phyloP scores from a whole-genome alignment of 805 yeast genomes.

The Crinitomyces ghanaensis region DNA sequence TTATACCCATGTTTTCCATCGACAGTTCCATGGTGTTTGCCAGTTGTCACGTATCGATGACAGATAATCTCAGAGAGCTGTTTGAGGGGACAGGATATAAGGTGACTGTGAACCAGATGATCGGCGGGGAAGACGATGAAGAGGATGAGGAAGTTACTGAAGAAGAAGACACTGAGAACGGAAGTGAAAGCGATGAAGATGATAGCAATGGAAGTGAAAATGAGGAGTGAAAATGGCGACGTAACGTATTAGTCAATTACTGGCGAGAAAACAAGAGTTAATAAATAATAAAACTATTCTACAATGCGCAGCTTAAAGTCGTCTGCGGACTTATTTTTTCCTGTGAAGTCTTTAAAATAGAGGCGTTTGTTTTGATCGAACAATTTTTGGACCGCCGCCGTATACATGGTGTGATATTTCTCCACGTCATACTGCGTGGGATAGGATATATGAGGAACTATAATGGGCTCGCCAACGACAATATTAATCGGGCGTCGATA shows the following conservation, averaged over 20 bases:
- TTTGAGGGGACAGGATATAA: conserved; percentile 48
- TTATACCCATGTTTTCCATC: conserved; percentile 52
- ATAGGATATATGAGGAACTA: conserved; percentile 29
- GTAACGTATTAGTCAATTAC: too few relatives aligned
- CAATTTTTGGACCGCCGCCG: conserved; percentile 19
- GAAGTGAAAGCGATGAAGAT: conserved; percentile 15
- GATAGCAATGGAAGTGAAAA: conserved; percentile 18
- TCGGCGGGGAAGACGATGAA: conserved; percentile 21
- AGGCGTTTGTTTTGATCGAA: conserved; percentile 12
- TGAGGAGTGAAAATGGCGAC: conserved; percentile 15
- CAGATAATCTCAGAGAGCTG: conserved; percentile 34
- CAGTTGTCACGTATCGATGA: conserved; percentile 61
- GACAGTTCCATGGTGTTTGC: conserved; percentile 49
- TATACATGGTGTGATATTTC: conserved; percentile 61
- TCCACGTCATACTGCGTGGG: conserved; percentile 44
- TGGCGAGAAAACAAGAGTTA: neutral
- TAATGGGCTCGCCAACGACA: conserved; percentile 41
- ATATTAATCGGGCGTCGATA: conserved; percentile 69
- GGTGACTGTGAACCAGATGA: conserved; percentile 45
- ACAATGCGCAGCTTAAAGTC: conserved; percentile 8
- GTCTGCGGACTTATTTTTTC: neutral
- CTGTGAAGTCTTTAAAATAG: conserved; percentile 6
- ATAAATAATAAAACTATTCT: conserved; percentile 7
- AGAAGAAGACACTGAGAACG: conserved; percentile 15
- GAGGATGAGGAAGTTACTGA: conserved; percentile 18